phyloP scores from a whole-genome alignment of 192 early-diverging fungal genomes.

The Mortierella hygrophila region DNA sequence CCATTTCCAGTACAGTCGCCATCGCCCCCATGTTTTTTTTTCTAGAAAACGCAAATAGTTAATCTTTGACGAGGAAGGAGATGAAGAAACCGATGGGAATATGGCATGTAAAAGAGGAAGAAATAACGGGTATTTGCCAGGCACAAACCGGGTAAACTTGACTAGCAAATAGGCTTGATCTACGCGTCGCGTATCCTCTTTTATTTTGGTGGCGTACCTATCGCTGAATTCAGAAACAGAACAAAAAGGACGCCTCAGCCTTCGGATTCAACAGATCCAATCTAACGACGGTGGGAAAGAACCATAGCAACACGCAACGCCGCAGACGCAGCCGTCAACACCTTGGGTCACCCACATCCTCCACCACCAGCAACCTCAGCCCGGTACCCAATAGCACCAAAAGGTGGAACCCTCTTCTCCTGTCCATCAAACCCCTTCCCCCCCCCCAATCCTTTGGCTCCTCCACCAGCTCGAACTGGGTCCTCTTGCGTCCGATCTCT shows the following conservation, averaged over 20 bases:
- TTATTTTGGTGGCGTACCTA: neutral
- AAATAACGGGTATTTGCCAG: too few species aligned
- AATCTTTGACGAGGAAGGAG: too few species aligned
- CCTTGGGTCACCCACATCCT: neutral
- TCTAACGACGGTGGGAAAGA: neutral
- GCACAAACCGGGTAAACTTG: too few species aligned
- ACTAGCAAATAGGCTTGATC: too few species aligned
- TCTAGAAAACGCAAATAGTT: too few species aligned
- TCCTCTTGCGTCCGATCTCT: neutral
- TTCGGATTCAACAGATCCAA: neutral
- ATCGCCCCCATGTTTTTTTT: too few species aligned
- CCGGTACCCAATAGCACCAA: neutral
- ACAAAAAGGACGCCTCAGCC: too few species aligned
- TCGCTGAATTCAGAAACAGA: too few species aligned
- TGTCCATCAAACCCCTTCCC: neutral
- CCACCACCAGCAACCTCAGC: neutral
- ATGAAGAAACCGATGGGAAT: too few species aligned
- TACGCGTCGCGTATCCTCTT: too few species aligned
- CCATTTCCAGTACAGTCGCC: too few species aligned
- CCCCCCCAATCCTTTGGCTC: neutral
- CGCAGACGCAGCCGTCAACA: neutral
- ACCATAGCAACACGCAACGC: neutral
- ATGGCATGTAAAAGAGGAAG: too few species aligned
- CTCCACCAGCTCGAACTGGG: slow-evolving; percentile 10
- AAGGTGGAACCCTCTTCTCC: neutral